phyloP scores from a whole-genome alignment of 2,329 filamentous ascomycete species.

The Claviceps maximensis region DNA sequence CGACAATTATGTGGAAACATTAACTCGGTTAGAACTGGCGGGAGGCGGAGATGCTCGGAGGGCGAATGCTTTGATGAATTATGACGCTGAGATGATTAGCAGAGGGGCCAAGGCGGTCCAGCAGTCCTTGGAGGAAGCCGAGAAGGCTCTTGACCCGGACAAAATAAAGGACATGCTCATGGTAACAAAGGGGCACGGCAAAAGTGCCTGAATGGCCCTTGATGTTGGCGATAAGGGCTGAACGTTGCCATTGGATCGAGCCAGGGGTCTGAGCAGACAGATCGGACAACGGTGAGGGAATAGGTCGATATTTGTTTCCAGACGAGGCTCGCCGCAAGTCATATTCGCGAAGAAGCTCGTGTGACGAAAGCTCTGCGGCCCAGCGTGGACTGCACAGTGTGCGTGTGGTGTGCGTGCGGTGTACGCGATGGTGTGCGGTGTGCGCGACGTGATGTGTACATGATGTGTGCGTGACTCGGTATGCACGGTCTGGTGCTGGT shows the following conservation, averaged over 20 bases:
- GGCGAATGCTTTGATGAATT: constrained; percentile 13
- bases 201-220: background rate
- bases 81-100: constrained; percentile 19
- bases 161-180: constrained; percentile 20
- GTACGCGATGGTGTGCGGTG: too few species aligned
- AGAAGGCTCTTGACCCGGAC: constrained; percentile 16
- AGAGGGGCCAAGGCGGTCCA: constrained; percentile 21
- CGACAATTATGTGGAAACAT: constrained; percentile 21
- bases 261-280: background rate
- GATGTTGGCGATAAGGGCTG: background rate
- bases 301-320: too few species aligned
- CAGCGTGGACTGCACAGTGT: background rate
- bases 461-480: too few species aligned
- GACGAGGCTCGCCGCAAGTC: background rate
- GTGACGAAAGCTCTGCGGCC: background rate
- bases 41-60: constrained; percentile 6
- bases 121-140: constrained; percentile 20
- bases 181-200: constrained; percentile 12
- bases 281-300: too few species aligned
- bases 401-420: background rate
- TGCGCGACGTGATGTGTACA: too few species aligned
- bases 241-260: background rate
- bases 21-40: constrained; percentile 11
- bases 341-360: background rate
- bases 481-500: too few species aligned